These are phyloP conservation scores for Pythium volutum DNA, from an alignment of 352 stramenopile genomes.

Conservation along the genomic window DNA sequence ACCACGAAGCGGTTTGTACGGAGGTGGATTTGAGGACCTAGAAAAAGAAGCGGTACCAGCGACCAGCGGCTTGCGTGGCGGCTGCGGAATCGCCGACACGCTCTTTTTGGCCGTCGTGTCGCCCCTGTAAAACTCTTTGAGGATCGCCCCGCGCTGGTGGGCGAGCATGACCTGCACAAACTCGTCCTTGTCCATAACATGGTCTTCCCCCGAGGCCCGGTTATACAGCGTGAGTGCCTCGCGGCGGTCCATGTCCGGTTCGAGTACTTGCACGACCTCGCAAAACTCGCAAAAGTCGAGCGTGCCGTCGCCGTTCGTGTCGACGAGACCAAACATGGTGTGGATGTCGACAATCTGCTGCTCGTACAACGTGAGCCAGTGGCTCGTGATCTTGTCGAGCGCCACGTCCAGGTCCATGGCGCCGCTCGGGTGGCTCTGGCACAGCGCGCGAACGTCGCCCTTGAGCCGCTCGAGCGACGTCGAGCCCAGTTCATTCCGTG, in stretches of 20 bases:
- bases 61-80: conserved; percentile 43
- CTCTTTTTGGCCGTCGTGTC: conserved; percentile 57
- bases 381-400: conserved; percentile 74
- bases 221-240: conserved; percentile 63
- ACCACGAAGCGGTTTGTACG: conserved; percentile 27
- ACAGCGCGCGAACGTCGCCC: conserved; percentile 48
- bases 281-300: conserved; percentile 77
- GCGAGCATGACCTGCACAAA: conserved; percentile 75
- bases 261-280: conserved; percentile 54
- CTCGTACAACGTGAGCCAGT: conserved; percentile 78
- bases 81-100: conserved; percentile 36
- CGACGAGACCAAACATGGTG: conserved; percentile 66
- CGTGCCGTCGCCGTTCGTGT: conserved; percentile 63
- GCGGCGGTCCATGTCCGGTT: conserved; percentile 62
- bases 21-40: not conserved
- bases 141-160: conserved; percentile 61
- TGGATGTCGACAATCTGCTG: conserved; percentile 77
- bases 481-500: conserved; percentile 34
- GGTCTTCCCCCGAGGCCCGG: conserved; percentile 56
- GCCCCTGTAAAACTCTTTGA: conserved; percentile 58
- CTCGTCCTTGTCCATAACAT: conserved; percentile 79
- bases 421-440: conserved; percentile 21
- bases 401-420: conserved; percentile 64
- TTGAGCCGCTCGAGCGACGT: conserved; percentile 44
- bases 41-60: not conserved